Evolutionary conservation across 768 basidiomycete species (phyloP), one percentile per base, ranked within the genome.

Genomic region (Suillus subluteus): DNA sequence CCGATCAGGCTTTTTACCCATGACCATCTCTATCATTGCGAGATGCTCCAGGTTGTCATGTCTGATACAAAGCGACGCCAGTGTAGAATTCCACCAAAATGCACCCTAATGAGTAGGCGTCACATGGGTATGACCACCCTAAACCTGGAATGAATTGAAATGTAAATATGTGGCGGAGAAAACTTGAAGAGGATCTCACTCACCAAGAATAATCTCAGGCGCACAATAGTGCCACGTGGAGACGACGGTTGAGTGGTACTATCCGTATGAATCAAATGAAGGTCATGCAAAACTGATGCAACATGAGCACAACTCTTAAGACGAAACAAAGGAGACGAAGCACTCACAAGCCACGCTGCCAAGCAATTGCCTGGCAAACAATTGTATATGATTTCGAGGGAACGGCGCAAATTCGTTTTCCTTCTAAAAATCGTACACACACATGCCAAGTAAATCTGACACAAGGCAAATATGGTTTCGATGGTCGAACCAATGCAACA

Each of bases 21-120:
- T 98, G 46, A 99, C 98, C 77, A 93, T 91, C 77, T 99, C 96
- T 98, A 99, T 99, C 98, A 99, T 99, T 48, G 97, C 98, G 16
- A 99, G 88, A 79, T 99, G 98, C 77, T 99, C 98, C 11, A 99
- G 86, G 76, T 99, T 99, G 79, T 99, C 97, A 73, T 99, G 98
- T 99, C 79, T 99, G 98, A 81, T 98, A 99, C n/a, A 99, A 86
- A 9, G 98, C 98, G 41, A 95, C 88, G 35, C 98, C 98, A 21
- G 98, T 99, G 81, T 89, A 97, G 77, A 99, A 99, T 78, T 99
- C 98, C 66, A 99, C 96, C 32, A 99, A 87, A 71, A 99, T 99
- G 80, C 98, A 99, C 8, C 98, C 98, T 62, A 99, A 86, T 21
- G 98, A 99, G 80, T 98, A 99, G 40, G 95, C 94, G 79, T 99